Base-by-base conservation (phyloP, 208 protist genomes). In the Wallacemonas sp. region DNA sequence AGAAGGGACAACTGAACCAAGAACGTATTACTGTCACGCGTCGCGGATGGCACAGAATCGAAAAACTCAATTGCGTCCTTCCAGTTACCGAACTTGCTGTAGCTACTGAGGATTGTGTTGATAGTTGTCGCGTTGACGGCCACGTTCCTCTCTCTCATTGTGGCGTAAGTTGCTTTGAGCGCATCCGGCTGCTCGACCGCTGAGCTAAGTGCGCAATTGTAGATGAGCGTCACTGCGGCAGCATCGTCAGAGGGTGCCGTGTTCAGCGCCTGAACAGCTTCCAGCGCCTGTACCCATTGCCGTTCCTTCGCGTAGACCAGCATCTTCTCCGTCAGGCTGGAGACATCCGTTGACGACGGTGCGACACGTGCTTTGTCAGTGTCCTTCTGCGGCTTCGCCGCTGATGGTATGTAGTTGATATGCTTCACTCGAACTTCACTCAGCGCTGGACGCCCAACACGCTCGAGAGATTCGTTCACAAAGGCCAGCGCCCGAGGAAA, bases 141-240 rank as follows among this genome's bases (percentile, higher is more conserved):
- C 13, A 96, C 76, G 13, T 42, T 66, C 15, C 68, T 66, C 57
- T 66, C 59, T 27, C 60, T 54, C 91, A 96, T 96, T 0, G 70
- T 27, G 15, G 45, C 50, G 36, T 83, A 79, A 0, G 91, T 42
- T 13, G 48, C 37, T 26, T 83, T 73, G 13, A 85, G 72, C 27
- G 79, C 72, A 13, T 85, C 77, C 1, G 73, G 66, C 9, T 80
- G 71, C n/a, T 90, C 85, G 17, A 94, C 82, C 0, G 85, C 78
- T 0, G 91, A 82, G 54, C 83, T 86, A 32, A 96, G 60, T 12
- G 83, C 87, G 46, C 91, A 96, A 59, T 96, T 96, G 73, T 92
- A 94, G 8, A 96, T 34, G n/a, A 96, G 73, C 15, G 86, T 92
- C n/a, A 92, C 33, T 15, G 86, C 79, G 3, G 82, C 79, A 2